phyloP scores from a whole-genome alignment of 2,329 filamentous ascomycete genomes.

The Diaporthe caulivora region DNA sequence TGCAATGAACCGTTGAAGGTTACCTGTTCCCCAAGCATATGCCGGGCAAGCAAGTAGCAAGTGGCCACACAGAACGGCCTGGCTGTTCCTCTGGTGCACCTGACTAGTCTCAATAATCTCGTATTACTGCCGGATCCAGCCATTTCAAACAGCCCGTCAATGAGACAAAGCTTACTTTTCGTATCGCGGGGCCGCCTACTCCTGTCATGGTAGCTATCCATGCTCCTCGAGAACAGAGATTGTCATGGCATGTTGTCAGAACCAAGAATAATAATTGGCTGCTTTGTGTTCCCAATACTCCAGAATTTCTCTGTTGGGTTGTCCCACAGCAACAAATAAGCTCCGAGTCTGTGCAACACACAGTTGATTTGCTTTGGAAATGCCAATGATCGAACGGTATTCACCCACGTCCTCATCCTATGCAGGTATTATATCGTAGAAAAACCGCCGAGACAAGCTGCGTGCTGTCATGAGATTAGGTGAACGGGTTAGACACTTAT shows the following conservation, averaged over 20 bases:
- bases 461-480: neutral
- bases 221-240: neutral
- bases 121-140: constrained; percentile 22
- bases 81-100: neutral
- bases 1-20: neutral
- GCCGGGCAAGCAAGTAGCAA: neutral
- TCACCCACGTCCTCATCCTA: neutral
- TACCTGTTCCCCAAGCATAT: neutral
- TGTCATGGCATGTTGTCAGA: neutral
- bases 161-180: constrained; percentile 20
- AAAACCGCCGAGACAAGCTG: neutral
- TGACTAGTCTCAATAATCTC: constrained; percentile 10
- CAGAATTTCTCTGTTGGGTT: neutral
- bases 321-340: neutral
- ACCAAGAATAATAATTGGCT: neutral
- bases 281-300: neutral
- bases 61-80: neutral
- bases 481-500: neutral
- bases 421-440: no score
- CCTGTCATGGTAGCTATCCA: neutral
- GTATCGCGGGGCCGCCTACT: constrained; percentile 1
- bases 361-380: neutral
- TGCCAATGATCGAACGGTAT: neutral
- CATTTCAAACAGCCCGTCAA: constrained; percentile 8
- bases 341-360: neutral